phyloP scores from a whole-genome alignment of 371 early-diverging fungal species.

The Quaeritorhiza haematococci region DNA sequence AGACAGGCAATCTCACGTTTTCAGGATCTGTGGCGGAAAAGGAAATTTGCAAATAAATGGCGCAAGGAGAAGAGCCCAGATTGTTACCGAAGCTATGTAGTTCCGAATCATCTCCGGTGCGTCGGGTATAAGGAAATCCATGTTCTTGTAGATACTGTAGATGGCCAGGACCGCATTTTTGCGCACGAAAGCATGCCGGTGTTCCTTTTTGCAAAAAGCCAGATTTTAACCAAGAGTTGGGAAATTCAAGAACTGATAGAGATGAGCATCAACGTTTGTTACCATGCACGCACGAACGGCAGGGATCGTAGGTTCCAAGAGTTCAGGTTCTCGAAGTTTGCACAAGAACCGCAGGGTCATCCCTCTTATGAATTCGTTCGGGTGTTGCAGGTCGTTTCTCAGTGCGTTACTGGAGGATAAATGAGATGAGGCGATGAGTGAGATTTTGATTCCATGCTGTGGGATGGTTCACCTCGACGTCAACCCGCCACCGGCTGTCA shows the following conservation, averaged over 20 bases:
- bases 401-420: constrained; percentile 75
- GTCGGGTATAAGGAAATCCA: constrained; percentile 90
- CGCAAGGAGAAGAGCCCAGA: constrained; percentile 1
- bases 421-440: background rate
- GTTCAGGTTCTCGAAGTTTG: constrained; percentile 88
- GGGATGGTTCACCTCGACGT: background rate
- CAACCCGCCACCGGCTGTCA: background rate
- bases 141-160: constrained; percentile 76
- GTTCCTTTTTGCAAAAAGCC: constrained; percentile 52
- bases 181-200: constrained; percentile 95
- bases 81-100: constrained; percentile 60
- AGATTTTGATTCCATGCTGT: too few relatives aligned
- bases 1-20: background rate
- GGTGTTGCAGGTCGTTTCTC: constrained; percentile 94
- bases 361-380: constrained; percentile 98
- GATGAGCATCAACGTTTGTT: constrained; percentile 7
- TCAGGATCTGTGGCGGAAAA: constrained; percentile 2
- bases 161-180: constrained; percentile 96
- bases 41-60: background rate
- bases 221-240: constrained; percentile 3
- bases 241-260: background rate
- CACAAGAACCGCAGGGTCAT: constrained; percentile 91
- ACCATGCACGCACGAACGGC: constrained; percentile 83
- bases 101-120: constrained; percentile 84
- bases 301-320: constrained; percentile 91